These are phyloP conservation scores for Pseudoturritis turrita DNA, from an alignment of 345 rosid species.

Conservation along the genomic window DNA sequence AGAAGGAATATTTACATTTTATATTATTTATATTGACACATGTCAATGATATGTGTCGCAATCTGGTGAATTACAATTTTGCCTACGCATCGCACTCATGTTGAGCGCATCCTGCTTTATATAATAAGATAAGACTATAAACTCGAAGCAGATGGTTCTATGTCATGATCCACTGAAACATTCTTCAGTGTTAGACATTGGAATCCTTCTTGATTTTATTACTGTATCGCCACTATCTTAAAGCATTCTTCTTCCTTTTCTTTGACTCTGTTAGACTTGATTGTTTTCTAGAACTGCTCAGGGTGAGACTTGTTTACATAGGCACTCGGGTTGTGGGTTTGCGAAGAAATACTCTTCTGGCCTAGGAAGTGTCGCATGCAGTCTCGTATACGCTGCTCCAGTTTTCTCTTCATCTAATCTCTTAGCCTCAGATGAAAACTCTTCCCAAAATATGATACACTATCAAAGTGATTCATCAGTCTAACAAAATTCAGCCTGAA, in stretches of 20 bases:
- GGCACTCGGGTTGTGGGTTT: conserved; percentile 84
- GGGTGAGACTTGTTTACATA: conserved; percentile 51
- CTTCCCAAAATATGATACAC: conserved; percentile 60
- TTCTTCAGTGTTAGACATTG: neutral
- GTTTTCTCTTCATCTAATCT: conserved; percentile 53
- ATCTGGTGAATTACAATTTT: too few species aligned
- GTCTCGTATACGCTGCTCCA: conserved; percentile 69
- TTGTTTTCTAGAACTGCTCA: conserved; percentile 9
- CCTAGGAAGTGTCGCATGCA: conserved; percentile 59
- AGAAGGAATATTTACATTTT: too few species aligned
- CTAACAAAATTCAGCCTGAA: conserved; percentile 64
- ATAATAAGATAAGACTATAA: too few species aligned
- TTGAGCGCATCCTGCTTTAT: too few species aligned
- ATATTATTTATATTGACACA: too few species aligned
- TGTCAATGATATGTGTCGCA: too few species aligned
- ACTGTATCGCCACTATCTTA: conserved; percentile 11
- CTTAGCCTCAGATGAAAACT: conserved; percentile 64
- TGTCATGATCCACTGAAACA: neutral
- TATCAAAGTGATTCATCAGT: conserved; percentile 69
- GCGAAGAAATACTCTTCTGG: conserved; percentile 86
- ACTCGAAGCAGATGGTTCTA: neutral
- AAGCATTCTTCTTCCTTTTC: conserved; percentile 16
- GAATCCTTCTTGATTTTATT: neutral
- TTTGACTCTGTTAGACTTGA: conserved; percentile 13
- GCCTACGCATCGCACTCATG: too few species aligned